These are phyloP conservation scores for Pleurotus eryngii DNA, from an alignment of 768 basidiomycete genomes.

Conservation along the genomic window DNA sequence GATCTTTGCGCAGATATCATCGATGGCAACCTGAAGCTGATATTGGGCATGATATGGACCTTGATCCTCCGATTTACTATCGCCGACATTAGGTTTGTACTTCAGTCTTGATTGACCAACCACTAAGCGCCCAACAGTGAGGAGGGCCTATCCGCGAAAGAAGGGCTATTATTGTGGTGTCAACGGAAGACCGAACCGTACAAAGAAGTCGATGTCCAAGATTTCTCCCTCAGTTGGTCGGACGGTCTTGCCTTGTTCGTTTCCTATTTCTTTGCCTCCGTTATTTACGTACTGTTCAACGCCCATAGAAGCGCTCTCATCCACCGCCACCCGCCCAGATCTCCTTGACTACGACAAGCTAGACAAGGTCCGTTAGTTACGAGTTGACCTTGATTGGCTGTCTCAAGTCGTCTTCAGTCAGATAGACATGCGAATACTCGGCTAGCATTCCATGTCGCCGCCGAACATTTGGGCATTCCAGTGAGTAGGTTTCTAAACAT, in stretches of 20 bases:
- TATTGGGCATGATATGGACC: conserved; percentile 99
- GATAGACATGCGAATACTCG: conserved; percentile 82
- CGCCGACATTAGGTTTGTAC: conserved; percentile 87
- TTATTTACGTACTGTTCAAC: conserved; percentile 3
- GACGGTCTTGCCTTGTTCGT: conserved; percentile 94
- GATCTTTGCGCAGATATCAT: conserved; percentile 74
- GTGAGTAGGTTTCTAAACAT: conserved; percentile 41
- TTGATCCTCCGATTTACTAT: conserved; percentile 96
- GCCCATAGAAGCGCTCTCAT: conserved; percentile 88
- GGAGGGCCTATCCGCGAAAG: conserved; percentile 98
- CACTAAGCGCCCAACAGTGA: conserved; percentile 51
- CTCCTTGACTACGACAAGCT: conserved; percentile 85
- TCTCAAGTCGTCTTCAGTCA: conserved; percentile 35
- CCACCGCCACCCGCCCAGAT: conserved; percentile 94
- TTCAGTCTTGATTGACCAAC: conserved; percentile 13
- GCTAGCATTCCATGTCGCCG: conserved; percentile 85
- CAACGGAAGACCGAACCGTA: conserved; percentile 94
- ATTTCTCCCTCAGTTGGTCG: conserved; percentile 91
- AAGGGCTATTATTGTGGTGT: conserved; percentile 96
- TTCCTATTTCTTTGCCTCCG: conserved; percentile 11
- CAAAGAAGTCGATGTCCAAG: conserved; percentile 87
- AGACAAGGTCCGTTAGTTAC: conserved; percentile 58
- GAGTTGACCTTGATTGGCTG: conserved; percentile 1
- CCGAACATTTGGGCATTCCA: conserved; percentile 86
- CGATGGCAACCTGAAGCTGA: conserved; percentile 97